Percentiles rank a stretch among this genome's conserved stretches.
These are phyloP conservation scores for Canna indica DNA, from an alignment of 176 grass and related monocot genomes.

Conservation along the genomic window DNA sequence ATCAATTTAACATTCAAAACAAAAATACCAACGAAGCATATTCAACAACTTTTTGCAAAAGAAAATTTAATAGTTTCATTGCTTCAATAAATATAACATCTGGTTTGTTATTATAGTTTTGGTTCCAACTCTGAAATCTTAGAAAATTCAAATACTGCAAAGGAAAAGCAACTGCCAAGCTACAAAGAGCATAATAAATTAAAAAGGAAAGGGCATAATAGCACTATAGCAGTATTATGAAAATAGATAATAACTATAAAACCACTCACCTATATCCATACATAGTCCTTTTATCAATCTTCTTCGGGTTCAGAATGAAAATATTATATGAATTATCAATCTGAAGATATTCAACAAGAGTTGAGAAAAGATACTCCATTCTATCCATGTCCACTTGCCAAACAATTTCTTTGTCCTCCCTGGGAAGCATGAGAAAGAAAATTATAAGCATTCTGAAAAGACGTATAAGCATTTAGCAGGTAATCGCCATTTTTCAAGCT, in stretches of 20 bases:
- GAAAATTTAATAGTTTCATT: too few relatives aligned
- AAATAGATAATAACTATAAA: slow-evolving; percentile 3
- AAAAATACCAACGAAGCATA: not conserved
- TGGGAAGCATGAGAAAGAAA: not conserved
- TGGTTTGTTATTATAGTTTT: too few relatives aligned
- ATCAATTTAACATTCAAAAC: not conserved
- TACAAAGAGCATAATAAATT: not conserved
- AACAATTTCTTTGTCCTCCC: slow-evolving; percentile 18
- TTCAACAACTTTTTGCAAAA: too few relatives aligned
- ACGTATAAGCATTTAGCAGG: not conserved
- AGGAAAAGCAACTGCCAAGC: not conserved
- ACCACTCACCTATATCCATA: slow-evolving; percentile 85
- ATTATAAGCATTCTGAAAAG: not conserved
- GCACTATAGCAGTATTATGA: slow-evolving; percentile 2
- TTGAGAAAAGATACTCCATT: slow-evolving; percentile 83
- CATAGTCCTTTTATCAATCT: slow-evolving; percentile 33
- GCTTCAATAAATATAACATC: too few relatives aligned
- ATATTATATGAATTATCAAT: slow-evolving; percentile 92
- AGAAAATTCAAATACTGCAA: not conserved
- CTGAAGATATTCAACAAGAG: slow-evolving; percentile 74
- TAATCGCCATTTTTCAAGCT: slow-evolving; percentile 30
- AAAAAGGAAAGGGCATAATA: not conserved
- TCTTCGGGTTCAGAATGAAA: slow-evolving; percentile 84
- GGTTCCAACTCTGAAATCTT: not conserved
- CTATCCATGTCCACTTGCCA: slow-evolving; percentile 79